Evolutionary conservation across 2,329 filamentous ascomycete genomes (phyloP).

Genomic region (Exophiala bonariae): DNA sequence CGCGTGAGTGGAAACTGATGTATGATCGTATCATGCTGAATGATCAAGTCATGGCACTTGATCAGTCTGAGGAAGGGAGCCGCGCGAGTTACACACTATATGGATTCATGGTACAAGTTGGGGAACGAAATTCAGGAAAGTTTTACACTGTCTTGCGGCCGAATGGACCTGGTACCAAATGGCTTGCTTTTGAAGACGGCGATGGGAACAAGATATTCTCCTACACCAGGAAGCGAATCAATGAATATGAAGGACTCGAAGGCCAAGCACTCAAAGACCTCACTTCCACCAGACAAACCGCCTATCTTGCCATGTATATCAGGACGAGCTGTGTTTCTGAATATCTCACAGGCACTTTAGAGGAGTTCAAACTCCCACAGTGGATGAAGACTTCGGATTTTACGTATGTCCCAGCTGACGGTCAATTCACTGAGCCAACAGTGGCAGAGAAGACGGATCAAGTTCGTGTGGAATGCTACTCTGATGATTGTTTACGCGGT

Average conservation of each 20-base stretch:
- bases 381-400: too few relatives aligned
- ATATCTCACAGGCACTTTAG: conserved; percentile 42
- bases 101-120: conserved; percentile 61
- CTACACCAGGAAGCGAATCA: conserved; percentile 56
- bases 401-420: too few relatives aligned
- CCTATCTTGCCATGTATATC: conserved; percentile 58
- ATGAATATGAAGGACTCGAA: conserved; percentile 50
- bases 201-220: conserved; percentile 58
- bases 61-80: conserved; percentile 34
- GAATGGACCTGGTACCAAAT: conserved; percentile 54
- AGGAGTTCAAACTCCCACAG: conserved; percentile 49
- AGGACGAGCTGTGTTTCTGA: conserved; percentile 48
- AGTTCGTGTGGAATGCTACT: conserved; percentile 42
- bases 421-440: conserved; percentile 15
- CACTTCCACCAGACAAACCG: conserved; percentile 43
- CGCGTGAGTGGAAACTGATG: conserved; percentile 58
- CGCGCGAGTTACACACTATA: conserved; percentile 56
- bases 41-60: conserved; percentile 52
- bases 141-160: conserved; percentile 64
- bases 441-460: conserved; percentile 24
- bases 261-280: conserved; percentile 37
- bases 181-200: conserved; percentile 61
- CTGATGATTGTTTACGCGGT: conserved; percentile 35
- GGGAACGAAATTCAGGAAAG: conserved; percentile 57
- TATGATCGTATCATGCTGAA: conserved; percentile 58